Evolutionary conservation across 352 stramenopile genomes (phyloP).

Genomic region (Globisporangium parvum): DNA sequence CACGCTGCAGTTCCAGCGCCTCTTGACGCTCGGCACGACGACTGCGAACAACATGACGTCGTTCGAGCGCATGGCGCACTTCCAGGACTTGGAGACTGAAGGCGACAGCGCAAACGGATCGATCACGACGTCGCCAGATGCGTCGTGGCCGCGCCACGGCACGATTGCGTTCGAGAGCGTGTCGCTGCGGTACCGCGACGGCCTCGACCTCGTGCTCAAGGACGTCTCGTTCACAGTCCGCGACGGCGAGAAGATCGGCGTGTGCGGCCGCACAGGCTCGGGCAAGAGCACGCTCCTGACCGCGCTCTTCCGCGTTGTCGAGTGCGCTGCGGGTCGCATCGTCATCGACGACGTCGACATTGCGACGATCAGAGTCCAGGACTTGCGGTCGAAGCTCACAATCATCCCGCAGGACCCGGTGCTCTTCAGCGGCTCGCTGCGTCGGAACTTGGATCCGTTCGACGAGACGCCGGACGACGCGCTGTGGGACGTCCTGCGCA

Average conservation of each 20-base stretch:
- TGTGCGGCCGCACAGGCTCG: constrained; percentile 29
- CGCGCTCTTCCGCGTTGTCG: constrained; percentile 34
- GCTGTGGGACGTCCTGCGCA: constrained; percentile 24
- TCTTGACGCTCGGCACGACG: constrained; percentile 7
- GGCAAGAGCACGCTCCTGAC: constrained; percentile 32
- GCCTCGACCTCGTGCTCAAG: constrained; percentile 26
- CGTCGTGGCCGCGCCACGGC: too few relatives aligned
- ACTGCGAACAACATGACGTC: constrained; percentile 21
- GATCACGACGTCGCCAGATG: too few relatives aligned
- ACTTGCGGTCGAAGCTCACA: constrained; percentile 25
- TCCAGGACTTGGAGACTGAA: constrained; percentile 3
- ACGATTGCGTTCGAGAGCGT: constrained; percentile 16
- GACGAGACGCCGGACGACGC: constrained; percentile 46
- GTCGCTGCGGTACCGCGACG: constrained; percentile 26
- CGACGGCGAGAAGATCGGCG: constrained; percentile 23
- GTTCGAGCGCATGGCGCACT: constrained; percentile 16
- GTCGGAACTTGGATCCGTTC: constrained; percentile 89
- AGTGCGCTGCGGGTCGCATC: constrained; percentile 39
- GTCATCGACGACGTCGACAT: constrained; percentile 87
- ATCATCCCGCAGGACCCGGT: constrained; percentile 88
- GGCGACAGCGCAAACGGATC: too few relatives aligned
- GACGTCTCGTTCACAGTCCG: constrained; percentile 18
- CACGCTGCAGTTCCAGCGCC: constrained; percentile 28
- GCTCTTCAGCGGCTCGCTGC: constrained; percentile 84
- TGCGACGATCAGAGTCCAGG: constrained; percentile 20